Conservation (phyloP, 2,329 filamentous ascomycete species). For the Gaeumannomyces tritici region DNA sequence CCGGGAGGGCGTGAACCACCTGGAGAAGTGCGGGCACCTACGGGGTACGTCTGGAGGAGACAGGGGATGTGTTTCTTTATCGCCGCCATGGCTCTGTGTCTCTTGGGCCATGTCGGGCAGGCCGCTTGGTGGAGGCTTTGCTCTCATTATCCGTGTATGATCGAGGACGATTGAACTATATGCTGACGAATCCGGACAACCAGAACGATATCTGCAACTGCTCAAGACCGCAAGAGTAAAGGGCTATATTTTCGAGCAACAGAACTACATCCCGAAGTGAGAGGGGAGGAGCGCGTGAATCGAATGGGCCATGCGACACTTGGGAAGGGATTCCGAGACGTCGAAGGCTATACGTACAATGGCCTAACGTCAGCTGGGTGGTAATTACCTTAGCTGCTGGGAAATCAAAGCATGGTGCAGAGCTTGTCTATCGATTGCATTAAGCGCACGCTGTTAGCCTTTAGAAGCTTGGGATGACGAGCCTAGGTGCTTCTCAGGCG, state of each 20-base stretch:
- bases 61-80: not conserved
- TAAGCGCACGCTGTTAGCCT: not conserved
- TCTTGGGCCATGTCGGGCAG: not conserved
- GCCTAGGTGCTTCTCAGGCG: not conserved
- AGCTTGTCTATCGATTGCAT: not conserved
- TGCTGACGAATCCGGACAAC: not conserved
- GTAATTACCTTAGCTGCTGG: not conserved
- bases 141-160: not conserved
- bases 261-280: slow-evolving; percentile 59
- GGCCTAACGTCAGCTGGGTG: not conserved
- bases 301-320: not conserved
- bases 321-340: not conserved
- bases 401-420: not conserved
- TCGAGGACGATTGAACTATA: not conserved
- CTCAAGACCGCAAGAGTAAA: slow-evolving; percentile 68
- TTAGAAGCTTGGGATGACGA: not conserved
- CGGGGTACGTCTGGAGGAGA: slow-evolving; percentile 52
- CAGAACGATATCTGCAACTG: slow-evolving; percentile 72
- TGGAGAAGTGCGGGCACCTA: slow-evolving; percentile 76
- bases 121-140: not conserved
- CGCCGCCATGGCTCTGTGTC: not conserved
- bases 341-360: not conserved
- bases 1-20: slow-evolving; percentile 74
- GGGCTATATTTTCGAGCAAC: slow-evolving; percentile 71
- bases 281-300: slow-evolving; percentile 13